Evolutionary conservation across 768 basidiomycete genomes (phyloP).

Genomic region (Polyporus arcularius): DNA sequence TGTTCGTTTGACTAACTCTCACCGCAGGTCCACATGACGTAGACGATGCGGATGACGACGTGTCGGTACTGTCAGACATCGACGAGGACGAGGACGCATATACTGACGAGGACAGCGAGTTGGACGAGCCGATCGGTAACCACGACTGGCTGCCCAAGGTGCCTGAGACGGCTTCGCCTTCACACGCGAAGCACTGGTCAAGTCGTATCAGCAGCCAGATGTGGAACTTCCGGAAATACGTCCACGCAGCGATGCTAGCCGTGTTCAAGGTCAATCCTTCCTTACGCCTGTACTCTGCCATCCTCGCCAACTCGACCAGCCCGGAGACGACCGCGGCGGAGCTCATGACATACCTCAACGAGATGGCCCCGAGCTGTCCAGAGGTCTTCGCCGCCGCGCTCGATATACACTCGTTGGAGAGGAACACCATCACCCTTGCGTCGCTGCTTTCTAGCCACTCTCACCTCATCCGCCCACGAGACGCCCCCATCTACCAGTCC

Average conservation of each 20-base stretch:
- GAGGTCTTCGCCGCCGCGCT: constrained; percentile 59
- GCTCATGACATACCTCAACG: constrained; percentile 36
- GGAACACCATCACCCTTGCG: constrained; percentile 37
- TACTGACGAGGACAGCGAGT: constrained; percentile 16
- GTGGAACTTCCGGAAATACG: constrained; percentile 40
- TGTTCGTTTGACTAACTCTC: background rate
- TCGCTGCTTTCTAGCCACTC: constrained; percentile 46
- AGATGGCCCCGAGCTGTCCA: constrained; percentile 48
- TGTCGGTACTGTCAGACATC: constrained; percentile 31
- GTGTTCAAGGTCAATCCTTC: constrained; percentile 58
- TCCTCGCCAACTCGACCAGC: constrained; percentile 40
- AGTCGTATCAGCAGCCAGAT: constrained; percentile 42
- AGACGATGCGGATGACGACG: constrained; percentile 34
- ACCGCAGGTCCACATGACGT: constrained; percentile 21
- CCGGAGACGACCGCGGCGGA: constrained; percentile 8
- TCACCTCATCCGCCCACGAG: constrained; percentile 63
- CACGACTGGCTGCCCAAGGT: constrained; percentile 27
- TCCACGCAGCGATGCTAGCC: constrained; percentile 45
- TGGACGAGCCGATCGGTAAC: constrained; percentile 14
- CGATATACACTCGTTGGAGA: constrained; percentile 46
- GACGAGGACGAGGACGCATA: constrained; percentile 32
- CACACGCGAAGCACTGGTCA: constrained; percentile 56
- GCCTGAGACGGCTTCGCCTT: constrained; percentile 20
- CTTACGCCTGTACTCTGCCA: constrained; percentile 43
- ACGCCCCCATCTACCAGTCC: constrained; percentile 46